Evolutionary conservation across 148 eudicot genomes (phyloP).

Genomic region (Drosera capensis): DNA sequence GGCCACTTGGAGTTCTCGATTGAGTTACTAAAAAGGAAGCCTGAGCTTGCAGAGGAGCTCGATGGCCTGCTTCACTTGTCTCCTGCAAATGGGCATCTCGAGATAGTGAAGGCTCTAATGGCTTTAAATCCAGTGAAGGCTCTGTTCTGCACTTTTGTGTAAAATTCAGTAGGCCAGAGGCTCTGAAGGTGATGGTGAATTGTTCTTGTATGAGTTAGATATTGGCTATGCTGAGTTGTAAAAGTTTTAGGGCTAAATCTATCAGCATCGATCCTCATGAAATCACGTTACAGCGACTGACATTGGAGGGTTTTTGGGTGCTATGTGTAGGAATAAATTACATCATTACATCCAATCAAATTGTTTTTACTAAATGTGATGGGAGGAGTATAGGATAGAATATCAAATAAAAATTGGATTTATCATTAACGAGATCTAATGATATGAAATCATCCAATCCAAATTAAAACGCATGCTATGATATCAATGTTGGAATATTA

Average conservation of each 20-base stretch:
- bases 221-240: not conserved
- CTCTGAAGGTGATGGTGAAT: not conserved
- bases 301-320: not conserved
- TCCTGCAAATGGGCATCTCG: not conserved
- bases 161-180: not conserved
- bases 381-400: too few species aligned
- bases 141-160: not conserved
- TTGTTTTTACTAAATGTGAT: too few species aligned
- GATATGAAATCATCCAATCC: too few species aligned
- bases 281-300: not conserved
- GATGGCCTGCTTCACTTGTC: slow-evolving; percentile 8
- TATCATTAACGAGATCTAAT: too few species aligned
- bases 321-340: too few species aligned
- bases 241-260: not conserved
- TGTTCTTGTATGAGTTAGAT: not conserved
- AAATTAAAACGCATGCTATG: too few species aligned
- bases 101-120: not conserved
- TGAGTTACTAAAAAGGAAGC: slow-evolving; percentile 16
- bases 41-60: slow-evolving; percentile 20
- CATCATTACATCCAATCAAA: too few species aligned
- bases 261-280: not conserved
- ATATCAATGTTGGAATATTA: too few species aligned
- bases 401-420: too few species aligned
- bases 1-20: slow-evolving; percentile 19
- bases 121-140: not conserved